A percentile compares a stretch with the other conserved stretches of the same genome.
These are phyloP conservation scores for Trichomonas gallinae DNA, from an alignment of 208 protist genomes.

Conservation along the genomic window DNA sequence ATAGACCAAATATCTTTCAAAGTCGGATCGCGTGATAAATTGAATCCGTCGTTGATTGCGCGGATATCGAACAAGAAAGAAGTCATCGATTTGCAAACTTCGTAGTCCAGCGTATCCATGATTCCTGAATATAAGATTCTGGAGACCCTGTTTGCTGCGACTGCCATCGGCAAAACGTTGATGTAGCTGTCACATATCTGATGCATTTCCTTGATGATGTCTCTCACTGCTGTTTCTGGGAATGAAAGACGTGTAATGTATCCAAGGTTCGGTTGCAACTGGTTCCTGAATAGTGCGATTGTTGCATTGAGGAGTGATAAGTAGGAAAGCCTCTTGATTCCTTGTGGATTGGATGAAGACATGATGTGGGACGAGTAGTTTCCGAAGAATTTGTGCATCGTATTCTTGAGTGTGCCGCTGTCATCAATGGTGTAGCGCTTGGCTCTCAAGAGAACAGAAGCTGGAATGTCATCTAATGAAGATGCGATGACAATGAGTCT, in stretches of 20 bases:
- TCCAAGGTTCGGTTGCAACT: not conserved
- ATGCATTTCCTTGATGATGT: not conserved
- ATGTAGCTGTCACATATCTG: not conserved
- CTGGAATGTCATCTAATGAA: not conserved
- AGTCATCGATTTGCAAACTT: not conserved
- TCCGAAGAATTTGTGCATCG: not conserved
- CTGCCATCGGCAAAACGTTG: not conserved
- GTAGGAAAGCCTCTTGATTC: not conserved
- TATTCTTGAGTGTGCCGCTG: not conserved
- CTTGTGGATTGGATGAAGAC: not conserved
- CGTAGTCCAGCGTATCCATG: not conserved
- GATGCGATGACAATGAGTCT: not conserved
- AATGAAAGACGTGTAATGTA: not conserved
- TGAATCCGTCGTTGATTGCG: not conserved
- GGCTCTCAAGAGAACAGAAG: not conserved
- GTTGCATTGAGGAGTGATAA: not conserved
- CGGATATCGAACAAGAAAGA: not conserved
- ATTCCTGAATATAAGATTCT: not conserved
- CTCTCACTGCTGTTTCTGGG: not conserved
- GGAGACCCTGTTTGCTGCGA: not conserved
- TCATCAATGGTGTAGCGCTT: not conserved
- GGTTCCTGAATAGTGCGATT: not conserved
- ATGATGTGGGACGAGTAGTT: not conserved
- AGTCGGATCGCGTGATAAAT: not conserved
- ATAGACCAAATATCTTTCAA: not conserved